Evolutionary conservation across 2,329 filamentous ascomycete species (phyloP).

Genomic region (Phaeophleospora eucalypticola): DNA sequence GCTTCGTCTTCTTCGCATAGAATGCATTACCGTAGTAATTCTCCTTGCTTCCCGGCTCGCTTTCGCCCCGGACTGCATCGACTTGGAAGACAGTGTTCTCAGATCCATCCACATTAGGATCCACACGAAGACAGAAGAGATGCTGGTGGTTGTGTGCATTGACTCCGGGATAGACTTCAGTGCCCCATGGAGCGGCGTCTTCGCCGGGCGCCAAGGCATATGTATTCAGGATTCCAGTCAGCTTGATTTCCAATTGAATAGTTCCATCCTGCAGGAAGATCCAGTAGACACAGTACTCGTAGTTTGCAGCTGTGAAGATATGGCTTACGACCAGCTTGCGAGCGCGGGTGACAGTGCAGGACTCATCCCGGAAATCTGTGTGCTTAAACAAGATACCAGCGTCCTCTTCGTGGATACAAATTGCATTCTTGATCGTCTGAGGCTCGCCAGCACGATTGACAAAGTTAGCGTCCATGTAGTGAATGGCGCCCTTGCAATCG

Average conservation of each 20-base stretch:
- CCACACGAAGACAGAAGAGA: constrained; percentile 83
- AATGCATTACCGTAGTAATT: constrained; percentile 92
- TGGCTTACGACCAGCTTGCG: constrained; percentile 84
- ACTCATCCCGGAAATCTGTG: constrained; percentile 87
- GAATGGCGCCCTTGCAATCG: constrained; percentile 85
- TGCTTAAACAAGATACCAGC: constrained; percentile 83
- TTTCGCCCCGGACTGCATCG: constrained; percentile 67
- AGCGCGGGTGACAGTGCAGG: constrained; percentile 77
- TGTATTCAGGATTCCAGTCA: constrained; percentile 90
- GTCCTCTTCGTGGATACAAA: constrained; percentile 95
- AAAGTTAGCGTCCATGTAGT: constrained; percentile 86
- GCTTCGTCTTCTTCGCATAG: constrained; percentile 77
- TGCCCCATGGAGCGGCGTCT: constrained; percentile 82
- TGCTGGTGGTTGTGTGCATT: constrained; percentile 97
- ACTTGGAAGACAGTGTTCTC: constrained; percentile 82
- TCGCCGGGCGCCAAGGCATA: constrained; percentile 77
- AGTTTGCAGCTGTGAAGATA: constrained; percentile 93
- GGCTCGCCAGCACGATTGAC: constrained; percentile 69
- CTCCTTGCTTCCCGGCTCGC: constrained; percentile 71
- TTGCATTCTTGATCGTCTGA: constrained; percentile 83
- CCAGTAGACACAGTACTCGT: constrained; percentile 86
- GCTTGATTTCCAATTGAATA: constrained; percentile 82
- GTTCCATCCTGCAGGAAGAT: constrained; percentile 90
- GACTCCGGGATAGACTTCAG: constrained; percentile 83
- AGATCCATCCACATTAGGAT: constrained; percentile 81